A percentile compares a stretch with the other conserved stretches of the same genome.
phyloP scores from a whole-genome alignment of 2,329 filamentous ascomycete species.

The Alternaria sp. region DNA sequence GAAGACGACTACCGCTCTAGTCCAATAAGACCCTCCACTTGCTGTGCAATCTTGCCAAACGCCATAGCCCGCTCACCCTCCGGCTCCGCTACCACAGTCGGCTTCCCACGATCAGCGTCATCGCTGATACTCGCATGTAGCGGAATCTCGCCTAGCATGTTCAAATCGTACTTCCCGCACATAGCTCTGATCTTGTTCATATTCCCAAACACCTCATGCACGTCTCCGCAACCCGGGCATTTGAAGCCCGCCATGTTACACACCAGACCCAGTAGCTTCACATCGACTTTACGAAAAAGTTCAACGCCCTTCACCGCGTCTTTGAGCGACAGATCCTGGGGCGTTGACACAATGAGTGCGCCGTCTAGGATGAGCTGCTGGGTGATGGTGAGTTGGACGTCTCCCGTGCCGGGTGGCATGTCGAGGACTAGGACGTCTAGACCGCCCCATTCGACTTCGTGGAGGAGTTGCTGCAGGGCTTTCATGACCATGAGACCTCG shows the following conservation, averaged over 20 bases:
- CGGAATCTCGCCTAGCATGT: slow-evolving; percentile 88
- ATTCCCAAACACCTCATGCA: slow-evolving; percentile 56
- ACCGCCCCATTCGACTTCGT: slow-evolving; percentile 92
- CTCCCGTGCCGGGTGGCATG: slow-evolving; percentile 90
- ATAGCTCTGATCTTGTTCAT: slow-evolving; percentile 78
- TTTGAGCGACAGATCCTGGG: slow-evolving; percentile 89
- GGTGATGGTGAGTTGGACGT: slow-evolving; percentile 95
- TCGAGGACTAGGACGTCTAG: slow-evolving; percentile 90
- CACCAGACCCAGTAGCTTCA: slow-evolving; percentile 83
- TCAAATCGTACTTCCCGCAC: slow-evolving; percentile 74
- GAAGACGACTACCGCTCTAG: neutral
- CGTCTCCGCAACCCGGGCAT: slow-evolving; percentile 58
- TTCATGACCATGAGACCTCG: slow-evolving; percentile 98
- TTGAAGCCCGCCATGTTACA: slow-evolving; percentile 51
- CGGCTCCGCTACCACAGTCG: slow-evolving; percentile 88
- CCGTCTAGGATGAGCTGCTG: slow-evolving; percentile 91
- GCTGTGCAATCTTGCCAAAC: slow-evolving; percentile 74
- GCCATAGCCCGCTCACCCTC: slow-evolving; percentile 72
- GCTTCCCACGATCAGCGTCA: slow-evolving; percentile 84
- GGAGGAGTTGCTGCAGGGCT: slow-evolving; percentile 90
- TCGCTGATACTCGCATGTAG: slow-evolving; percentile 86
- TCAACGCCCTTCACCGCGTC: slow-evolving; percentile 91
- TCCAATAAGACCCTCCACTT: slow-evolving; percentile 45
- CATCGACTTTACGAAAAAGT: slow-evolving; percentile 86
- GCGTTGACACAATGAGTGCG: slow-evolving; percentile 87